Evolutionary conservation across 169 alveolate species (phyloP), one percentile per base, ranked within the genome.

Genomic region (Cryptosporidium meleagridis): DNA sequence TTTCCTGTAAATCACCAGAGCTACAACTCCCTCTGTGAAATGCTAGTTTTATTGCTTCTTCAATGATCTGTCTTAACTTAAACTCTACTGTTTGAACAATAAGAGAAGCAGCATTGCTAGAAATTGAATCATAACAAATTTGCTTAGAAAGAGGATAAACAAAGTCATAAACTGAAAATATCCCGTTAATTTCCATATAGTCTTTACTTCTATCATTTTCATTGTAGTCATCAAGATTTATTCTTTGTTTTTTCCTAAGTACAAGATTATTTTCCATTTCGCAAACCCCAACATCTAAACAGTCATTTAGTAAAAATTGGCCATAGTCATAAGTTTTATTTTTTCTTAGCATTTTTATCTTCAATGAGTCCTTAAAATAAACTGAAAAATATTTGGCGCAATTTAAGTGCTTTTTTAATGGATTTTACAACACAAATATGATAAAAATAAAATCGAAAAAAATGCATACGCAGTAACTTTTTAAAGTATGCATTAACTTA

Each of bases 101-200:
- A 5, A 80, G 55, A 80, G 18, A 21, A n/a, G 89, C 89, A 18
- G 89, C 89, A 16, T 80, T 12, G 44, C 26, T 80, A 26, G 89
- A 62, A 37, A 80, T 65, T 14, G 48, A 41, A 45, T 80, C 89
- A 80, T 80, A 62, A n/a, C 89, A 80, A 41, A 80, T 12, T 62
- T 80, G 89, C 39, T 62, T 80, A 44, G 80, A 80, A 41, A 80
- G 14, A 29, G 89, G 89, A 39, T 62, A 80, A 23, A 80, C 89
- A 61, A 80, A 80, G 45, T 80, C 89, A 61, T 61, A 80, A 21
- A 73, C 70, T 26, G 89, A 80, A 12, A 80, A 65, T 44, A 51
- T 44, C 37, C 62, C 51, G 10, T 7, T 9, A 8, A 26, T 35
- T 18, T 41, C 18, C 44, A 51, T 9, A 23, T 16, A 26, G 16